These are phyloP conservation scores for Fusarium kyushuense DNA, from an alignment of 2,329 filamentous ascomycete genomes.

Conservation along the genomic window DNA sequence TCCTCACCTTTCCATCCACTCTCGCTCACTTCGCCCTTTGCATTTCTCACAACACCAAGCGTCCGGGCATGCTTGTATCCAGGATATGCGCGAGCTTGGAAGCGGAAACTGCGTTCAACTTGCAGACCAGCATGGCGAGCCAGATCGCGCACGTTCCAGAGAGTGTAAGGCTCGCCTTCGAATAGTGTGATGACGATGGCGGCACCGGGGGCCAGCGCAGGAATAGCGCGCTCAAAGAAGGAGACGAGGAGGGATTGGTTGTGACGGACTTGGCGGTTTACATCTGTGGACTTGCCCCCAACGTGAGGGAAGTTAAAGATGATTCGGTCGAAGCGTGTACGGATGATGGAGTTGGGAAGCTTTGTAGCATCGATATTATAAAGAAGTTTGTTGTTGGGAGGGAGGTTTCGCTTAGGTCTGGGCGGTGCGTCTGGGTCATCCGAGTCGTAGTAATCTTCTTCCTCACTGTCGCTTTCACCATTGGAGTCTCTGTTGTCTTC, in stretches of 20 bases:
- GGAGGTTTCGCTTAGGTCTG: constrained; percentile 28
- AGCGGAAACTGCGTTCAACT: constrained; percentile 77
- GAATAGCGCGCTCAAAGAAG: constrained; percentile 70
- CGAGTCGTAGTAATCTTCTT: constrained; percentile 39
- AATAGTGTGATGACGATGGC: constrained; percentile 87
- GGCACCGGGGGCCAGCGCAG: constrained; percentile 59
- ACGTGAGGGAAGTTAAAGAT: constrained; percentile 98
- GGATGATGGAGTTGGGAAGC: constrained; percentile 62
- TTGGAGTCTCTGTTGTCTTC: constrained; percentile 27
- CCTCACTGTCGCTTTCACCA: constrained; percentile 33
- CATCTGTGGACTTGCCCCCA: constrained; percentile 89
- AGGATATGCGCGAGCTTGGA: constrained; percentile 75
- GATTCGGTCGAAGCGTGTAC: constrained; percentile 75
- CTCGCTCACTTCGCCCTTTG: constrained; percentile 58
- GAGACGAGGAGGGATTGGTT: constrained; percentile 84
- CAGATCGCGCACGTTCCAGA: constrained; percentile 94
- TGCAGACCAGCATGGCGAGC: constrained; percentile 80
- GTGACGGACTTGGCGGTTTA: constrained; percentile 91
- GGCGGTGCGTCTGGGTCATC: constrained; percentile 37
- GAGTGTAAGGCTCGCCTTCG: constrained; percentile 91
- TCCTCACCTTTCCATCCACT: constrained; percentile 59
- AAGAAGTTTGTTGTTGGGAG: constrained; percentile 57
- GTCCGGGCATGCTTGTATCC: constrained; percentile 81
- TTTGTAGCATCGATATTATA: constrained; percentile 76
- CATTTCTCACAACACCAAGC: constrained; percentile 70